Conservation (phyloP, 495 filamentous ascomycete species). For the Penicillium diatomitis region DNA sequence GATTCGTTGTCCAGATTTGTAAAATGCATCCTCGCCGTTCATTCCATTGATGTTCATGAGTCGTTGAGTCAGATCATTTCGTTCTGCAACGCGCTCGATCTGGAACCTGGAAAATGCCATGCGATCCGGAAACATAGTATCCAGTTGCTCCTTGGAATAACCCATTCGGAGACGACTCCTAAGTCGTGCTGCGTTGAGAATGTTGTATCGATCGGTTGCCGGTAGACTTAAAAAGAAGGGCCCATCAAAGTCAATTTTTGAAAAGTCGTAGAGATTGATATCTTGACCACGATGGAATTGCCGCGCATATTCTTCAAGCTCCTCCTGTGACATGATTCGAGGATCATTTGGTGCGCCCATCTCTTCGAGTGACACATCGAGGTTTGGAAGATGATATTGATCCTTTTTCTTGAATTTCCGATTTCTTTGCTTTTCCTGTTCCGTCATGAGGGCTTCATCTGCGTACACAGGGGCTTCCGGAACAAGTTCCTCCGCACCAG, state of each 20-base stretch:
- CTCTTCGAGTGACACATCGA: constrained; percentile 62
- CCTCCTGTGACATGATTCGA: constrained; percentile 87
- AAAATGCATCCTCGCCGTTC: constrained; percentile 60
- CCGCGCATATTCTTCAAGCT: constrained; percentile 83
- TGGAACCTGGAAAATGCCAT: constrained; percentile 96
- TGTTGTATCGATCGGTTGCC: constrained; percentile 88
- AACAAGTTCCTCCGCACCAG: constrained; percentile 56
- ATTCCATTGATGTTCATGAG: constrained; percentile 93
- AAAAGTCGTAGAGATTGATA: constrained; percentile 96
- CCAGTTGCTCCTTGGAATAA: constrained; percentile 88
- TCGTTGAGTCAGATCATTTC: constrained; percentile 91
- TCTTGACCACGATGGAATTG: constrained; percentile 92
- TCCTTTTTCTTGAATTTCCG: constrained; percentile 85
- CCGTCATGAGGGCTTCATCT: constrained; percentile 75
- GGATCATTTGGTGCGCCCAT: constrained; percentile 90
- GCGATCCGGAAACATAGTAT: constrained; percentile 93
- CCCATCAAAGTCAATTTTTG: constrained; percentile 94
- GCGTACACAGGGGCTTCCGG: constrained; percentile 77
- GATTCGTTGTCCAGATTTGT: constrained; percentile 58
- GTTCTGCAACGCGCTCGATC: constrained; percentile 83
- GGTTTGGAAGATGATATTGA: constrained; percentile 83
- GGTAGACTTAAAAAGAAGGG: constrained; percentile 88
- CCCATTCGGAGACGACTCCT: constrained; percentile 88
- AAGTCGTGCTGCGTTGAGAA: constrained; percentile 83
- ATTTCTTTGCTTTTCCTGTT: constrained; percentile 60